Percentiles rank a stretch among this genome's conserved stretches.
phyloP scores from a whole-genome alignment of 805 yeast genomes.

The Sugiyamaella marilandica region DNA sequence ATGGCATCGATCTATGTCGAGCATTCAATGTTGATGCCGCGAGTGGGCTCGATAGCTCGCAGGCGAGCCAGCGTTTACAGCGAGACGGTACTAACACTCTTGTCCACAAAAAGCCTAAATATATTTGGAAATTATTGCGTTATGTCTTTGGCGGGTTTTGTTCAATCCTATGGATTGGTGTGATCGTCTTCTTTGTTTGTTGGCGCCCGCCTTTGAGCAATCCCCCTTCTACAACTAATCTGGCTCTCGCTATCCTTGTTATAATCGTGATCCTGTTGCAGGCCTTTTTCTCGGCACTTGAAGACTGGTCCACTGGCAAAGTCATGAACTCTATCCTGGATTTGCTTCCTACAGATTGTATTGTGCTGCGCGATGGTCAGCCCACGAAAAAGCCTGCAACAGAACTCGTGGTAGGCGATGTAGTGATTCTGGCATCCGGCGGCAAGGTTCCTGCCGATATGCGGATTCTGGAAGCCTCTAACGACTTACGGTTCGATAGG shows the following conservation, averaged over 20 bases:
- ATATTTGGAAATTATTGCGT: slow-evolving; percentile 32
- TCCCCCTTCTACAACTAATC: slow-evolving; percentile 40
- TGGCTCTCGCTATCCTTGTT: slow-evolving; percentile 41
- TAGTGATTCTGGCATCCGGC: slow-evolving; percentile 37
- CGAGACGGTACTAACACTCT: slow-evolving; percentile 15
- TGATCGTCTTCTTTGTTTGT: slow-evolving; percentile 39
- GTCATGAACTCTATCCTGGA: slow-evolving; percentile 45
- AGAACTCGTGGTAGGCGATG: slow-evolving; percentile 44
- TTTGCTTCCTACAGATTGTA: slow-evolving; percentile 36
- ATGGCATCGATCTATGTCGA: slow-evolving; percentile 7
- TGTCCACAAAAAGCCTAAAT: slow-evolving; percentile 10
- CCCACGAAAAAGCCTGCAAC: slow-evolving; percentile 28
- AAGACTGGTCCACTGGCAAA: slow-evolving; percentile 44
- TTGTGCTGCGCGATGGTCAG: slow-evolving; percentile 36
- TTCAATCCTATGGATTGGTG: slow-evolving; percentile 38
- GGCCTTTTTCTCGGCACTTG: slow-evolving; percentile 43
- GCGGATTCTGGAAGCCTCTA: slow-evolving; percentile 37
- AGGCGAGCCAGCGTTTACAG: slow-evolving; percentile 3
- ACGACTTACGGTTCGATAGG: slow-evolving; percentile 42
- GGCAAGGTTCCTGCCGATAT: slow-evolving; percentile 46
- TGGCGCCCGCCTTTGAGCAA: slow-evolving; percentile 46
- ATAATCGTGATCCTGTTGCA: slow-evolving; percentile 40
- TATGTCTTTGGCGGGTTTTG: slow-evolving; percentile 51
- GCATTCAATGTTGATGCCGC: slow-evolving; percentile 9
- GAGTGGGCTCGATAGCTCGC: slow-evolving; percentile 6